A percentile compares a stretch with the other conserved stretches of the same genome.
Evolutionary conservation across 2,329 filamentous ascomycete species (phyloP).

Genomic region (Didymella exigua): DNA sequence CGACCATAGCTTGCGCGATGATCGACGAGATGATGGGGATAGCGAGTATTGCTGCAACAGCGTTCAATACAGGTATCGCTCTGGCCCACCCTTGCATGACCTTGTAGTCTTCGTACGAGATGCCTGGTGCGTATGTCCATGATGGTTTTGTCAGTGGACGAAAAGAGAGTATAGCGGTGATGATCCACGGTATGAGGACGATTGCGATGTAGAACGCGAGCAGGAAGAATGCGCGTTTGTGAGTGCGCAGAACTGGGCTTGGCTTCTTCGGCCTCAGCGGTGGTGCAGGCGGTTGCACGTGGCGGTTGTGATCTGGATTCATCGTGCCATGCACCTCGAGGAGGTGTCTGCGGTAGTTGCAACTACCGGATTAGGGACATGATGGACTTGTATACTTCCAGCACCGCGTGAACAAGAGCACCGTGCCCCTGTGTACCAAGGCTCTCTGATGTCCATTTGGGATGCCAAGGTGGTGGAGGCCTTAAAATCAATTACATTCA

Average conservation of each 20-base stretch:
- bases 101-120: conserved; percentile 8
- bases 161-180: conserved; percentile 4
- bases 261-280: not conserved
- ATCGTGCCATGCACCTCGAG: not conserved
- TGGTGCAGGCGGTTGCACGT: not conserved
- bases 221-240: conserved; percentile 53
- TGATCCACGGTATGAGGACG: conserved; percentile 13
- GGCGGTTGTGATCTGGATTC: not conserved
- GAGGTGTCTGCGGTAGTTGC: not conserved
- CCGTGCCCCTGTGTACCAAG: not conserved
- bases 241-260: not conserved
- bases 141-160: conserved; percentile 5
- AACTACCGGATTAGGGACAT: not conserved
- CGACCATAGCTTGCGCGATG: conserved; percentile 20
- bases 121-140: conserved; percentile 2
- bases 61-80: conserved; percentile 12
- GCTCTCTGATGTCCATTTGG: not conserved
- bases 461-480: not conserved
- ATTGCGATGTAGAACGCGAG: conserved; percentile 6
- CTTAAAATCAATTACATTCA: conserved; percentile 1
- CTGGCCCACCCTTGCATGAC: conserved; percentile 5
- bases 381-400: not conserved
- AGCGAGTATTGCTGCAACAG: conserved; percentile 13
- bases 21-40: conserved; percentile 21
- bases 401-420: not conserved